Percentiles rank a stretch among this genome's conserved stretches.
Evolutionary conservation across 2,329 filamentous ascomycete genomes (phyloP).

Genomic region (Trichophyton rubrum): DNA sequence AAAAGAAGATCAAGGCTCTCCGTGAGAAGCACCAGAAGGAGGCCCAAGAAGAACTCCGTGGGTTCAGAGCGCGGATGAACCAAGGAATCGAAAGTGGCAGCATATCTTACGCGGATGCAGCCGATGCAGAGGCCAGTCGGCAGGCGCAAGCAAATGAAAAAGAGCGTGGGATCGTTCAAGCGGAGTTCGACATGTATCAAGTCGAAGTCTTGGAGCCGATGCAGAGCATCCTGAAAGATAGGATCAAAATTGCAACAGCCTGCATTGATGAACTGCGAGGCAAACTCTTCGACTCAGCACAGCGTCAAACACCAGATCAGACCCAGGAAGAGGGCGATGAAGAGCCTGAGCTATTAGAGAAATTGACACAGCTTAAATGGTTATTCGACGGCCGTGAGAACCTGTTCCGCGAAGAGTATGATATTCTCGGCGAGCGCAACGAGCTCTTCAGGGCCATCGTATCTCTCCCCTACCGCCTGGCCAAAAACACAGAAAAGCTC

Average conservation of each 20-base stretch:
- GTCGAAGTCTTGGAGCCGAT: slow-evolving; percentile 69
- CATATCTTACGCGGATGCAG: slow-evolving; percentile 72
- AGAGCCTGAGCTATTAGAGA: slow-evolving; percentile 83
- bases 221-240: slow-evolving; percentile 63
- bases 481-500: slow-evolving; percentile 64
- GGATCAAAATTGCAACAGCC: slow-evolving; percentile 59
- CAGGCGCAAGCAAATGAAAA: slow-evolving; percentile 56
- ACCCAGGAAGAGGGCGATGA: slow-evolving; percentile 93
- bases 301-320: slow-evolving; percentile 58
- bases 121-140: slow-evolving; percentile 64
- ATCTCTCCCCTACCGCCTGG: slow-evolving; percentile 63
- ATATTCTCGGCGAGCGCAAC: slow-evolving; percentile 73
- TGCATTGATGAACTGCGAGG: slow-evolving; percentile 66
- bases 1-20: slow-evolving; percentile 40
- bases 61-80: slow-evolving; percentile 63
- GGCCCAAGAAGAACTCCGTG: slow-evolving; percentile 48
- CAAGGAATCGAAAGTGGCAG: slow-evolving; percentile 64
- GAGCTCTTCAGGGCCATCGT: slow-evolving; percentile 77
- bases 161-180: slow-evolving; percentile 61
- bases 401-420: slow-evolving; percentile 72
- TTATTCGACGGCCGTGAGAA: slow-evolving; percentile 88
- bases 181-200: slow-evolving; percentile 76
- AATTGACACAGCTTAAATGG: slow-evolving; percentile 91
- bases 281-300: slow-evolving; percentile 60
- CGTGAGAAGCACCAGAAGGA: slow-evolving; percentile 41